Evolutionary conservation across 164 flowering plant genomes (phyloP).

Genomic region (Brasenia schreberi): DNA sequence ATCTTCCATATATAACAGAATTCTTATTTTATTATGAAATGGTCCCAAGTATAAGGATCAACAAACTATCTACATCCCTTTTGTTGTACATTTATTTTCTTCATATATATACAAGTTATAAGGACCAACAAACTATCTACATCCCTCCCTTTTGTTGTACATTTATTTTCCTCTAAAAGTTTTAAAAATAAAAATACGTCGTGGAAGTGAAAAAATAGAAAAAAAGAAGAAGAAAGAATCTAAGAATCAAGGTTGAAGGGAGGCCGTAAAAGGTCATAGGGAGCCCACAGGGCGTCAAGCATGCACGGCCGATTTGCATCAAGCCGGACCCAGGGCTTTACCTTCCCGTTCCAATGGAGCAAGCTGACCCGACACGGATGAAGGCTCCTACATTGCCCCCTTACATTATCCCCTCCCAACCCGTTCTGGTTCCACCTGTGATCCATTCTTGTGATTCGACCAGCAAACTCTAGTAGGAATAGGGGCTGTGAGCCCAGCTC

Average conservation of each 20-base stretch:
- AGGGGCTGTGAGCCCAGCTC: constrained; percentile 86
- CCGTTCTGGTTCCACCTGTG: constrained; percentile 95
- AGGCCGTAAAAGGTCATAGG: constrained; percentile 64
- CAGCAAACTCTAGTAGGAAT: constrained; percentile 73
- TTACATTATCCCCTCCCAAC: constrained; percentile 74
- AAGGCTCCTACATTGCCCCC: constrained; percentile 67
- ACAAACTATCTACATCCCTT: too few relatives aligned
- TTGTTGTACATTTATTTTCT: too few relatives aligned
- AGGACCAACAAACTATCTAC: too few relatives aligned
- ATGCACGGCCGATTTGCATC: constrained; percentile 76
- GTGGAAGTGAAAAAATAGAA: too few relatives aligned
- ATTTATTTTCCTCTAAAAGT: too few relatives aligned
- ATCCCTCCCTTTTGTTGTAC: too few relatives aligned
- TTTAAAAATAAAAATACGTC: too few relatives aligned
- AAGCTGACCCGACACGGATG: constrained; percentile 89
- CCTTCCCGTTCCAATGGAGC: constrained; percentile 94
- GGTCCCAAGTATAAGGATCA: too few relatives aligned
- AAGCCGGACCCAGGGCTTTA: constrained; percentile 84
- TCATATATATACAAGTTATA: too few relatives aligned
- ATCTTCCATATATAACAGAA: too few relatives aligned
- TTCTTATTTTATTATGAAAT: too few relatives aligned
- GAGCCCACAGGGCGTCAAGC: constrained; percentile 87
- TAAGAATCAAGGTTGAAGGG: constrained; percentile 15
- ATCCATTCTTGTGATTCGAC: constrained; percentile 60
- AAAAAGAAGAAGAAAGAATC: neutral